Evolutionary conservation across 768 basidiomycete species (phyloP).

Genomic region (Termitomyces bulborhizus): DNA sequence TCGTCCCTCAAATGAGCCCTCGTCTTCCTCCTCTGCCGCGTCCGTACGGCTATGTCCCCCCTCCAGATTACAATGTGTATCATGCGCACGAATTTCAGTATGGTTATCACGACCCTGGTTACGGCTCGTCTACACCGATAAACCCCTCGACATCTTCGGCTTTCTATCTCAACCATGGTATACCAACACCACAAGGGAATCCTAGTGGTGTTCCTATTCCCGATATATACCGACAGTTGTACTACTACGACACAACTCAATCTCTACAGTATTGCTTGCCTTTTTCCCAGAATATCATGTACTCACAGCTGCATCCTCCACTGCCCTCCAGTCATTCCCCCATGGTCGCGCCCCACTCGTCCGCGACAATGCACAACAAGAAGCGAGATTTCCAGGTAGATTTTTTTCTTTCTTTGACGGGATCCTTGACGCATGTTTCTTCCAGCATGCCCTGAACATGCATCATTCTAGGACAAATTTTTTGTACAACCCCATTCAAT

Average conservation of each 20-base stretch:
- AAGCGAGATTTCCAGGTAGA: constrained; percentile 52
- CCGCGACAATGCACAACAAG: constrained; percentile 41
- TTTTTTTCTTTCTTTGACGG: background rate
- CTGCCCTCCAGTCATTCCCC: constrained; percentile 32
- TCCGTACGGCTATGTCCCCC: constrained; percentile 43
- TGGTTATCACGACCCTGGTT: constrained; percentile 51
- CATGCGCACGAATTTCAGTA: constrained; percentile 48
- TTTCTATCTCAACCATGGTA: constrained; percentile 35
- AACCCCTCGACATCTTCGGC: constrained; percentile 35
- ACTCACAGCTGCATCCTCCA: constrained; percentile 32
- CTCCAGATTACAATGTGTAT: constrained; percentile 55
- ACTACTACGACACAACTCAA: constrained; percentile 47
- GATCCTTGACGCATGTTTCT: constrained; percentile 9
- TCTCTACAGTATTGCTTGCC: constrained; percentile 60
- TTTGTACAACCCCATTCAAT: constrained; percentile 34
- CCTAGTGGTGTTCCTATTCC: constrained; percentile 29
- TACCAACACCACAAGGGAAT: constrained; percentile 9
- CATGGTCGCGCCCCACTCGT: constrained; percentile 45
- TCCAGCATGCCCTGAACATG: constrained; percentile 19
- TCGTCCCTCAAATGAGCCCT: constrained; percentile 20
- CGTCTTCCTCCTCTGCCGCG: constrained; percentile 39
- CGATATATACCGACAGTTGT: constrained; percentile 42
- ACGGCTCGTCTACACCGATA: constrained; percentile 37
- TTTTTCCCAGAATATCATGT: constrained; percentile 51
- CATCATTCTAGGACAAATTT: constrained; percentile 36